phyloP scores from a whole-genome alignment of 2,329 filamentous ascomycete species.

The Chaetomium strumarium region DNA sequence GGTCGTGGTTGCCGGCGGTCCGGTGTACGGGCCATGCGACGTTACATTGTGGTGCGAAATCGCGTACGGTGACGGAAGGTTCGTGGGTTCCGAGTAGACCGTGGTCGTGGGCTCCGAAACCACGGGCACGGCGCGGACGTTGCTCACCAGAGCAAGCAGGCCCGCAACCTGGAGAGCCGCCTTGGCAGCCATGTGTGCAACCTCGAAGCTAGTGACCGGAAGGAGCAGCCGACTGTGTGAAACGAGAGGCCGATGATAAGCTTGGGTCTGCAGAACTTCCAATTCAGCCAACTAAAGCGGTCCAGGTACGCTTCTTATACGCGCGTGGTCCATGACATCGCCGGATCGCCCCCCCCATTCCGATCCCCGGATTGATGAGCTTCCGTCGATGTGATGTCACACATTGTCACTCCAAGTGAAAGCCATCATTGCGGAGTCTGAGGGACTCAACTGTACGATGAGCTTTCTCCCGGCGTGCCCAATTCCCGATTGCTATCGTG shows the following conservation, averaged over 20 bases:
- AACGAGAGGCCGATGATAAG: no score
- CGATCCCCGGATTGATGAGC: no score
- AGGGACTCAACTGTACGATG: not conserved
- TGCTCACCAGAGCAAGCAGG: conserved; percentile 14
- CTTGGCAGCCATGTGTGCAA: not conserved
- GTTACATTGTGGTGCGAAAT: conserved; percentile 45
- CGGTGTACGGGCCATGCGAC: conserved; percentile 63
- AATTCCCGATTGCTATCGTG: not conserved
- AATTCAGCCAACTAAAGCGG: not conserved
- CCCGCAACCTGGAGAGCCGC: not conserved
- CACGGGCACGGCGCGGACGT: conserved; percentile 18
- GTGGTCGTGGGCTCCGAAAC: conserved; percentile 21
- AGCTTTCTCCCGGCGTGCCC: not conserved
- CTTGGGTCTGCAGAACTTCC: not conserved
- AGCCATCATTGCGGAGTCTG: not conserved
- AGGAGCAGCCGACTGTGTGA: not conserved
- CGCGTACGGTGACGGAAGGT: conserved; percentile 11
- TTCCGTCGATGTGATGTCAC: conserved; percentile 1
- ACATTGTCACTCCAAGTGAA: not conserved
- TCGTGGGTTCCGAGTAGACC: conserved; percentile 18
- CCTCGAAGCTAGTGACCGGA: not conserved
- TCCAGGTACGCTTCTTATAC: not conserved
- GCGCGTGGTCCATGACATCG: not conserved
- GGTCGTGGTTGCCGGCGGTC: conserved; percentile 58
- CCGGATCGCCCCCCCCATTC: no score